A percentile compares a stretch with the other conserved stretches of the same genome.
These are phyloP conservation scores for Sungouiozyma ichnusensis DNA, from an alignment of 805 yeast species.

Conservation along the genomic window DNA sequence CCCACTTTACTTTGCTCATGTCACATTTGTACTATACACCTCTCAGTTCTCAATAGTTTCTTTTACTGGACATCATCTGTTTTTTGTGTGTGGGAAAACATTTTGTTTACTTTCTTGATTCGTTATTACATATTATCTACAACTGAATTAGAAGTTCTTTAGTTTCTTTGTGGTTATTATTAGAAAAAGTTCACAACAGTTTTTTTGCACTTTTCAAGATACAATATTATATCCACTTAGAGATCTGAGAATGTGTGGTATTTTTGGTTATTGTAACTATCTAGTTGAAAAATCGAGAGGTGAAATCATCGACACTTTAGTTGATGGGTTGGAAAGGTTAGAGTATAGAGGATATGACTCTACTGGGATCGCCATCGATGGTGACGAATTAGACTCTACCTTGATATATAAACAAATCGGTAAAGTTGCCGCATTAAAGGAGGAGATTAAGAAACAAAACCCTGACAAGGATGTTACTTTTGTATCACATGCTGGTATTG, in stretches of 20 bases:
- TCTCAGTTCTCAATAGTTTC: not conserved
- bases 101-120: no score
- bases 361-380: constrained; percentile 92
- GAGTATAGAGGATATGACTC: constrained; percentile 99
- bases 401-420: constrained; percentile 78
- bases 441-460: constrained; percentile 42
- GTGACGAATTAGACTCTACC: constrained; percentile 64
- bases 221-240: no score
- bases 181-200: no score
- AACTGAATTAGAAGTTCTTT: no score
- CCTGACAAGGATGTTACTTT: constrained; percentile 56
- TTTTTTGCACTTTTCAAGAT: no score
- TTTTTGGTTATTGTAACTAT: constrained; percentile 95
- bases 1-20: not conserved
- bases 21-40: no score
- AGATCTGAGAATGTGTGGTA: constrained; percentile 66
- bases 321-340: constrained; percentile 77
- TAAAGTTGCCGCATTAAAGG: constrained; percentile 73
- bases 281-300: constrained; percentile 87
- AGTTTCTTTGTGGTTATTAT: no score
- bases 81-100: no score
- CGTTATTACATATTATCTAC: no score
- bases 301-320: constrained; percentile 77
- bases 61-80: no score
- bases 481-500: constrained; percentile 87